A percentile compares a stretch with the other conserved stretches of the same genome.
Conservation (phyloP, 1,284 basidiomycete species). For the Stygiomarasmius scandens region DNA sequence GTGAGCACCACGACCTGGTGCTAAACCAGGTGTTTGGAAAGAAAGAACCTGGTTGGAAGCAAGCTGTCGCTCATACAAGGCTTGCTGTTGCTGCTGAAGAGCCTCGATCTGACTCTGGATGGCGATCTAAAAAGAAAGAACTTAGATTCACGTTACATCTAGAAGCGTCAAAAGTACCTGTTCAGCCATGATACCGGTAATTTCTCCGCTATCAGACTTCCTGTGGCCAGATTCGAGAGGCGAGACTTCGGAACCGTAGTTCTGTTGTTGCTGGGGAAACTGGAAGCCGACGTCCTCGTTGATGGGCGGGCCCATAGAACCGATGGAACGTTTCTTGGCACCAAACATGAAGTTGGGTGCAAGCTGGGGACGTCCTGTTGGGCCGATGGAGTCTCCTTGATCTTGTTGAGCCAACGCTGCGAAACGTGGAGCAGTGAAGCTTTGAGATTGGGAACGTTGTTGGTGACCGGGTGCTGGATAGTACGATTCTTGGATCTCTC, state of each 20-base stretch:
- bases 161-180: slow-evolving; percentile 54
- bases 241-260: slow-evolving; percentile 38
- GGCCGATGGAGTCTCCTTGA: slow-evolving; percentile 65
- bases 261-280: slow-evolving; percentile 72
- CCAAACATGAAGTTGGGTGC: slow-evolving; percentile 91
- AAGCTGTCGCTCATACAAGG: slow-evolving; percentile 84
- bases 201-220: slow-evolving; percentile 72
- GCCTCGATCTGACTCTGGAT: slow-evolving; percentile 90
- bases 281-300: slow-evolving; percentile 83
- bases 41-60: slow-evolving; percentile 76
- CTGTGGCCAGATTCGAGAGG: slow-evolving; percentile 50
- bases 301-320: slow-evolving; percentile 68
- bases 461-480: slow-evolving; percentile 61
- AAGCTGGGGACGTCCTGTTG: slow-evolving; percentile 84
- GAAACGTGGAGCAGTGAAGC: slow-evolving; percentile 85
- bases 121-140: slow-evolving; percentile 64
- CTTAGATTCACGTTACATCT: slow-evolving; percentile 10
- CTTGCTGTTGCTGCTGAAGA: slow-evolving; percentile 87
- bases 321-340: slow-evolving; percentile 58
- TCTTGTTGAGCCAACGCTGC: slow-evolving; percentile 83
- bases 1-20: slow-evolving; percentile 68
- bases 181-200: slow-evolving; percentile 86
- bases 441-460: slow-evolving; percentile 74
- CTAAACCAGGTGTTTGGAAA: slow-evolving; percentile 71
- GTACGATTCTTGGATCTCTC: slow-evolving; percentile 67